A percentile compares a stretch with the other conserved stretches of the same genome.
Conservation (phyloP, 345 rosid genomes). For the Linum trigynum region DNA sequence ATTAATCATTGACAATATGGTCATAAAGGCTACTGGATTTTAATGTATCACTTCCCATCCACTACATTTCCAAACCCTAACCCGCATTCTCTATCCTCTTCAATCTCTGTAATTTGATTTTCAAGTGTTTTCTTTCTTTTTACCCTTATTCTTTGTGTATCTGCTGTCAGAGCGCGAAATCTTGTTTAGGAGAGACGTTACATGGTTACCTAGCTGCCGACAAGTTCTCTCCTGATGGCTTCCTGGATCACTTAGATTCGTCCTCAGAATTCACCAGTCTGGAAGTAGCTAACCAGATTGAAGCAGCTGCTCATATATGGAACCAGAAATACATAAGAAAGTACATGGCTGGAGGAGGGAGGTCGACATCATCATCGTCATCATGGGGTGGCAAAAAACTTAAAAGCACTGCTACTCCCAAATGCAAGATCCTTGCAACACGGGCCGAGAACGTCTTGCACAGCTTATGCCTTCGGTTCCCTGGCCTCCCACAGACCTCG, state of each 20-base stretch:
- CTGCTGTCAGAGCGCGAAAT: conserved; percentile 27
- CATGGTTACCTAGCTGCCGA: conserved; percentile 24
- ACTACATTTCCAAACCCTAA: no score
- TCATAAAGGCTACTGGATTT: no score
- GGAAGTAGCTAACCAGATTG: conserved; percentile 8
- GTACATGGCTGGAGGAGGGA: background rate
- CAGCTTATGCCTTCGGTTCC: conserved; percentile 1
- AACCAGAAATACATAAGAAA: background rate
- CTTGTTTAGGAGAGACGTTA: conserved; percentile 28
- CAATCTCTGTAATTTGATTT: no score
- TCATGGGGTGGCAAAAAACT: conserved; percentile 3
- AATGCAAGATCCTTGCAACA: background rate
- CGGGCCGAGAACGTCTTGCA: conserved; percentile 1
- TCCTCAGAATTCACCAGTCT: conserved; percentile 6
- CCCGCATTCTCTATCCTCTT: no score
- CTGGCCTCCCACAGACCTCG: conserved; percentile 7
- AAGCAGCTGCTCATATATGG: conserved; percentile 5
- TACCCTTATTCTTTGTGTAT: no score
- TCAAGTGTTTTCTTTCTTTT: no score
- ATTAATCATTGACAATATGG: no score
- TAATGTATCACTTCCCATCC: no score
- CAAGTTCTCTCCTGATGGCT: conserved; percentile 25
- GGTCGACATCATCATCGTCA: background rate
- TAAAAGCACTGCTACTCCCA: background rate
- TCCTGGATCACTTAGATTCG: conserved; percentile 20